These are phyloP conservation scores for Leptographium radiaticola DNA, from an alignment of 2,329 filamentous ascomycete genomes.

Conservation along the genomic window DNA sequence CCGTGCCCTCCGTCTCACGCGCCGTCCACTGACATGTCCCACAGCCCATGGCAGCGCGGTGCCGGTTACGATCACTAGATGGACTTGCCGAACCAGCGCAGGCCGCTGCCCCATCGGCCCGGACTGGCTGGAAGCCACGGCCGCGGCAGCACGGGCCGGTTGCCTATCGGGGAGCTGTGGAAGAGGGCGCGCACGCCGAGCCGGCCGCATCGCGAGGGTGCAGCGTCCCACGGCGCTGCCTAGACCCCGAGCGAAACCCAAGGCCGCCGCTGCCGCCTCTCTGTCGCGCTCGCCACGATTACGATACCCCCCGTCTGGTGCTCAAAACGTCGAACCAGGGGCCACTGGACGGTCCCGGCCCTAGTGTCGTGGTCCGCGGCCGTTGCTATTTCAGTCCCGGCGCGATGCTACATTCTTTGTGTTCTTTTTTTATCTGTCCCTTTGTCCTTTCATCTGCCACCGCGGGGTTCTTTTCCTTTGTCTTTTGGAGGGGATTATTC, in stretches of 20 bases:
- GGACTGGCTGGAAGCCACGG: not conserved
- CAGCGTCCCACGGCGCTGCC: no score
- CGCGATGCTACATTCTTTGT: not conserved
- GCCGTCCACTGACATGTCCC: not conserved
- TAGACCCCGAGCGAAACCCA: no score
- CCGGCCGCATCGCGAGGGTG: no score
- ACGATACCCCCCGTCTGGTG: no score
- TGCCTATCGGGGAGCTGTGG: not conserved
- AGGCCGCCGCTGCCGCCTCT: no score
- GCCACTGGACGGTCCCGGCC: no score
- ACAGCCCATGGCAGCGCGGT: slow-evolving; percentile 42
- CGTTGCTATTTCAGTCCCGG: not conserved
- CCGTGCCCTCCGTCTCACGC: not conserved
- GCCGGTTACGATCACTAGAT: slow-evolving; percentile 34
- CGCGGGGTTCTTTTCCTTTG: not conserved
- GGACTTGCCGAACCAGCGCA: slow-evolving; percentile 1
- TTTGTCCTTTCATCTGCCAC: not conserved
- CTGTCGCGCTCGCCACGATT: no score
- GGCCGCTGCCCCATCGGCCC: not conserved
- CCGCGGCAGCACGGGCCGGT: not conserved
- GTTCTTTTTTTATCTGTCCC: not conserved
- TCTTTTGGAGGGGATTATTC: not conserved
- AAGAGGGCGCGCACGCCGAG: not conserved
- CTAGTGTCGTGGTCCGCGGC: no score
- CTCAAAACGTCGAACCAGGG: no score